Evolutionary conservation across 2,329 filamentous ascomycete genomes (phyloP), one percentile per base, ranked within the genome.

Genomic region (Nemania sp.): DNA sequence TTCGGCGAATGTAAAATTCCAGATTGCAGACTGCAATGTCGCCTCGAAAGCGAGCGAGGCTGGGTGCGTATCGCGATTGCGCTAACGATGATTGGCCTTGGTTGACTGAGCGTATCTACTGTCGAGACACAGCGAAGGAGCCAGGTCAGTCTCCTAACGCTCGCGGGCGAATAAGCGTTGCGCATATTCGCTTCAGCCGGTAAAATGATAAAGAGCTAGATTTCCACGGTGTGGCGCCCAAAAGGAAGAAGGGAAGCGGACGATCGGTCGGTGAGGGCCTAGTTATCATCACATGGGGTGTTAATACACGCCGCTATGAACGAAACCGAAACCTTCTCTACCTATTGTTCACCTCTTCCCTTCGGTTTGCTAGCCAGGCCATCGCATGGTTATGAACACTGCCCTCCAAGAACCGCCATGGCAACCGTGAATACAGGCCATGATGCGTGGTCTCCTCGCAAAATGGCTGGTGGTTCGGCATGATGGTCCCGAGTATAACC

Each of bases 1-100:
- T 41, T 49, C 8, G 5, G 47, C 38, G 35, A 52, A 66, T 61
- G 27, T 54, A 47, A 57, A 56, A 45, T 52, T 20, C 56, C 26
- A 52, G 53, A 68, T 54, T 62, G 41, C 66, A 53, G 47, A 54
- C 49, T 60, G 66, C 52, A 62, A 43, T 47, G 47, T 22, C 43
- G 24, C n/a, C 7, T 63, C 43, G 32, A 29, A 55, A 47, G 56
- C 49, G 51, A 55, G 62, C 24, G 62, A 64, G n/a, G 20, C 43
- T 47, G 43, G 6, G 49, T n/a, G 26, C 22, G 35, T 61, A 18
- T 52, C 53, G 22, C 45, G 35, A 51, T 52, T 57, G 45, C 35
- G 49, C 29, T 22, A 41, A 53, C 43, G 18, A 64, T 52, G 41
- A 43, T 38, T 53, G 24, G 27, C 6, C 24, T 63, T 62, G 52